Evolutionary conservation across 2,329 filamentous ascomycete species (phyloP), one percentile per base, ranked within the genome.

Genomic region (Exophiala alcalophila): DNA sequence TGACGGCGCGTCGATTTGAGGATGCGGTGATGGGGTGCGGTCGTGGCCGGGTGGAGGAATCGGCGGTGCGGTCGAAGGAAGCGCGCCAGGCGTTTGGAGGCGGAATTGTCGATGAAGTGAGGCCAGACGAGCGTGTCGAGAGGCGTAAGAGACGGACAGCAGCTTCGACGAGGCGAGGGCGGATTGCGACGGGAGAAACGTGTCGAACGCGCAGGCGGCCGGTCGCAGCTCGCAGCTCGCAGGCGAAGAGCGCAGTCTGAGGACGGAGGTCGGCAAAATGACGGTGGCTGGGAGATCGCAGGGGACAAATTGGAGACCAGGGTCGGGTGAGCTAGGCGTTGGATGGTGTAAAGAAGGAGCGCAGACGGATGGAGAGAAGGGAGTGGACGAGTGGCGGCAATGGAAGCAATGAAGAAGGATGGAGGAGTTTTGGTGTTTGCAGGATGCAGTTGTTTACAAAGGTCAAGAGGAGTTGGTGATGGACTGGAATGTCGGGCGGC

Each of bases 211-310:
- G 48, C 43, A 41, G 43, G 33, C 21, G 26, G 15, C 28, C 36
- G 26, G 30, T 35, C 43, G n/a, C 14, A 45, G 28, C 23, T 36
- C 35, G 35, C 21, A 43, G 40, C 23, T 36, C 41, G 40, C 35
- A 41, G 40, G 19, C n/a, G 35, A 20, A 20, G 30, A 23, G 26
- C 14, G 18, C 20, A 40, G 40, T 35, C 16, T 16, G 39, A 40
- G 37, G 39, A 23, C 24, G 28, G 32, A 12, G 24, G 42, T 18
- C 31, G 41, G 24, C 33, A 49, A 48, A 52, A 52, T 49, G 38
- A 41, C 26, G 49, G 49, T 52, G 49, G 49, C 49, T 52, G 49
- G 49, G 49, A 39, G 23, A 25, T 30, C 10, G 23, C 12, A 39
- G 20, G 44, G 34, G 38, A 42, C 18, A 45, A 40, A 39, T 51